Evolutionary conservation across 371 early-diverging fungal genomes (phyloP).

Genomic region (Neoconidiobolus thromboides): DNA sequence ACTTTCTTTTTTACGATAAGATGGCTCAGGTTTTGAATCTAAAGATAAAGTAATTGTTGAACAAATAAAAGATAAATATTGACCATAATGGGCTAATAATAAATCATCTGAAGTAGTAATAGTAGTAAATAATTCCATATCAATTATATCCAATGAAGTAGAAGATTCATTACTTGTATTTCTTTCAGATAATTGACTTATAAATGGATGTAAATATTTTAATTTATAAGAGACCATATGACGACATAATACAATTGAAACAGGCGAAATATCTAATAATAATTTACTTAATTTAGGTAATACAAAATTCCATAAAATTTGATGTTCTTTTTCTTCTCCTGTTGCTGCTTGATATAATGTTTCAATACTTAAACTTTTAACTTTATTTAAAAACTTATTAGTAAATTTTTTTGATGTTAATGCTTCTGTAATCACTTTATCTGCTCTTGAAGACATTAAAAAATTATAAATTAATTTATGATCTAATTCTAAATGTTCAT

Average conservation of each 20-base stretch:
- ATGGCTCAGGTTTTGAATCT: slow-evolving; percentile 8
- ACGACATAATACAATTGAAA: slow-evolving; percentile 33
- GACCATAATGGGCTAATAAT: slow-evolving; percentile 51
- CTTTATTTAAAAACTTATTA: slow-evolving; percentile 22
- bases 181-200: slow-evolving; percentile 31
- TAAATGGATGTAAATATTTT: slow-evolving; percentile 34
- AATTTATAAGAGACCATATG: slow-evolving; percentile 35
- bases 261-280: slow-evolving; percentile 37
- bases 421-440: slow-evolving; percentile 11
- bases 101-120: not conserved
- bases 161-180: slow-evolving; percentile 6
- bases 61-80: slow-evolving; percentile 47
- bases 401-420: slow-evolving; percentile 22
- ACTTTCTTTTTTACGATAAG: slow-evolving; percentile 19
- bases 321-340: slow-evolving; percentile 24
- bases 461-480: not conserved
- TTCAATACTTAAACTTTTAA: slow-evolving; percentile 11
- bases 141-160: not conserved
- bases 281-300: slow-evolving; percentile 44
- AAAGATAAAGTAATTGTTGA: slow-evolving; percentile 27
- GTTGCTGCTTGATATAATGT: slow-evolving; percentile 14
- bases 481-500: too few relatives aligned
- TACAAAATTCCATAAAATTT: slow-evolving; percentile 31
- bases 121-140: not conserved
- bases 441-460: slow-evolving; percentile 10